Percentiles rank a stretch among this genome's conserved stretches.
These are phyloP conservation scores for Suhomyces anneliseae DNA, from an alignment of 1,139 yeast species.

Conservation along the genomic window DNA sequence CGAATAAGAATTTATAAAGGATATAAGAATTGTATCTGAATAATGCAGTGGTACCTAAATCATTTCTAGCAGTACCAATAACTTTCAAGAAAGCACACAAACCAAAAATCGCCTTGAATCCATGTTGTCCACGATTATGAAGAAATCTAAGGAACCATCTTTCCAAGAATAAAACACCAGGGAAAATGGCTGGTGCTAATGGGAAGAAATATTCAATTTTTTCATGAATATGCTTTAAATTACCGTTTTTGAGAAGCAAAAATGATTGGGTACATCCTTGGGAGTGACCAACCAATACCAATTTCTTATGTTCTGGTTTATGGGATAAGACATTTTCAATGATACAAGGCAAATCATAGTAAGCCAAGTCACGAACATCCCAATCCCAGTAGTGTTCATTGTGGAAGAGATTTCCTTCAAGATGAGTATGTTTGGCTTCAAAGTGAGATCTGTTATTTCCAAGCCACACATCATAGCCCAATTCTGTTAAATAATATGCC, in stretches of 20 bases:
- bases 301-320: slow-evolving; percentile 43
- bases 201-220: slow-evolving; percentile 71
- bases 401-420: slow-evolving; percentile 46
- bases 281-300: slow-evolving; percentile 77
- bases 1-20: slow-evolving; percentile 81
- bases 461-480: slow-evolving; percentile 89
- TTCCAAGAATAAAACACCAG: slow-evolving; percentile 68
- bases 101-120: slow-evolving; percentile 56
- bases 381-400: slow-evolving; percentile 69
- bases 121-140: slow-evolving; percentile 35
- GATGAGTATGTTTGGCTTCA: slow-evolving; percentile 56
- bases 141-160: slow-evolving; percentile 60
- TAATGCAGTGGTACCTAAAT: slow-evolving; percentile 44
- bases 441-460: slow-evolving; percentile 92
- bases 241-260: slow-evolving; percentile 48
- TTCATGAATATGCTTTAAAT: slow-evolving; percentile 32
- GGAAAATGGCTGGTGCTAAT: slow-evolving; percentile 87
- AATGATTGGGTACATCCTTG: slow-evolving; percentile 92
- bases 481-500: slow-evolving; percentile 58
- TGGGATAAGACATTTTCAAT: slow-evolving; percentile 56
- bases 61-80: slow-evolving; percentile 50
- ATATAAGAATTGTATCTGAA: slow-evolving; percentile 68
- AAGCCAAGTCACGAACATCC: slow-evolving; percentile 82
- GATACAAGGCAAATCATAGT: slow-evolving; percentile 72
- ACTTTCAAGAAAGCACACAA: slow-evolving; percentile 59